Evolutionary conservation across 345 rosid genomes (phyloP).

Genomic region (Linum tenue): DNA sequence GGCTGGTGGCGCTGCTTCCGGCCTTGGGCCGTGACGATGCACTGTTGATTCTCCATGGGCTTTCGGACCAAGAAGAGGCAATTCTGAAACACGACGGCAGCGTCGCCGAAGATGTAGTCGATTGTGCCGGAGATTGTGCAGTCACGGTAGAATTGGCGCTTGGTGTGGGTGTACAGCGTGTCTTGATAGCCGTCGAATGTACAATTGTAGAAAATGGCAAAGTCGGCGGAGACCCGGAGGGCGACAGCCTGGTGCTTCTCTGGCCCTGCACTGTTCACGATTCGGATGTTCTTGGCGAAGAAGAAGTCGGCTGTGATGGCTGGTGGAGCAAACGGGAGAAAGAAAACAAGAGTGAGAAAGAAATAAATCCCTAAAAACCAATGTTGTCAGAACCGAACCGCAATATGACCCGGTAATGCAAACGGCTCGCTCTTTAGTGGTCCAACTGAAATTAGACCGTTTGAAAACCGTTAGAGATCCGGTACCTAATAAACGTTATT

Average conservation of each 20-base stretch:
- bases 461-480: too few species aligned
- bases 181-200: conserved; percentile 66
- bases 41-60: conserved; percentile 48
- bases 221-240: conserved; percentile 45
- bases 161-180: conserved; percentile 62
- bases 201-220: conserved; percentile 58
- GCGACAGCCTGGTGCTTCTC: conserved; percentile 70
- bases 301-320: conserved; percentile 46
- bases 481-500: too few species aligned
- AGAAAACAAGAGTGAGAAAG: neutral
- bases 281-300: conserved; percentile 58
- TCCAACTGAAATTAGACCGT: too few species aligned
- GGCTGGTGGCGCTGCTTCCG: conserved; percentile 32
- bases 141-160: conserved; percentile 80
- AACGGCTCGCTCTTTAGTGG: too few species aligned
- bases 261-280: conserved; percentile 74
- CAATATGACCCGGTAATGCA: too few species aligned
- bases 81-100: conserved; percentile 52
- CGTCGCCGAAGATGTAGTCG: conserved; percentile 73
- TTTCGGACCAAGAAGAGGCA: conserved; percentile 45
- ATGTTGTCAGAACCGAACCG: too few species aligned
- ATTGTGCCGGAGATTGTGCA: conserved; percentile 70
- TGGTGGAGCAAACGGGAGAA: conserved; percentile 15
- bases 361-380: too few species aligned
- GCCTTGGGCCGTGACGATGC: conserved; percentile 60